Conservation (phyloP, 306 rosid genomes). For the Acacia acuminata region DNA sequence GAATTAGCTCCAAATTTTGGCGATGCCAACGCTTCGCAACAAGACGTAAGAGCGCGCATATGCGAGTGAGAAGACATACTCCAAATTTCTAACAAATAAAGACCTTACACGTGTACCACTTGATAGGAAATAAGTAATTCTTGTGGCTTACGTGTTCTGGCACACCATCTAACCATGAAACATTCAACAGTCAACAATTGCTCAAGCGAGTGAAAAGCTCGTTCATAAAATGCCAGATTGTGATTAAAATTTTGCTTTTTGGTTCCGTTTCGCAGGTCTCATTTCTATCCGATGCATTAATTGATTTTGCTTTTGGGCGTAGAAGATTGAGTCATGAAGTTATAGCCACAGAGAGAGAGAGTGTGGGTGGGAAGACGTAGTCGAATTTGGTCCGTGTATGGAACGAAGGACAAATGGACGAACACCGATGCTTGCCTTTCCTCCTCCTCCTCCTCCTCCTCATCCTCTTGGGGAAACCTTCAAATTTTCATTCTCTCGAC, state of each 20-base stretch:
- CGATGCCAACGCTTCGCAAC: no score
- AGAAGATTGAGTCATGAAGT: background rate
- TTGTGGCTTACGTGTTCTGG: background rate
- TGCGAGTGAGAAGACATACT: background rate
- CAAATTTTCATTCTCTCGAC: background rate
- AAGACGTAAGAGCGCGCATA: background rate
- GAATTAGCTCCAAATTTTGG: no score
- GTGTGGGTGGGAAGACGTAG: constrained; percentile 31
- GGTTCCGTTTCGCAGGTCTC: background rate
- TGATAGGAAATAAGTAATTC: background rate
- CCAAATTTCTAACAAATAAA: background rate
- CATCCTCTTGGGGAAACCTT: background rate
- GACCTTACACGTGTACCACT: background rate
- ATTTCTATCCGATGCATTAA: background rate
- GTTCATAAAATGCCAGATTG: background rate
- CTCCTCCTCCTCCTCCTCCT: constrained; percentile 13
- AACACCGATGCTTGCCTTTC: constrained; percentile 57
- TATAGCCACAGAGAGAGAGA: background rate
- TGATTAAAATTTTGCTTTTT: background rate
- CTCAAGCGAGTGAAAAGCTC: background rate
- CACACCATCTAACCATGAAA: background rate
- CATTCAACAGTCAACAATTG: background rate
- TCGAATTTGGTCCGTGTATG: constrained; percentile 54
- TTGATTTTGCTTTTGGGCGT: background rate
- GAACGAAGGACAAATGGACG: constrained; percentile 61